Base-by-base conservation (phyloP, 148 eudicot species). In the Mesembryanthemum crystallinum region DNA sequence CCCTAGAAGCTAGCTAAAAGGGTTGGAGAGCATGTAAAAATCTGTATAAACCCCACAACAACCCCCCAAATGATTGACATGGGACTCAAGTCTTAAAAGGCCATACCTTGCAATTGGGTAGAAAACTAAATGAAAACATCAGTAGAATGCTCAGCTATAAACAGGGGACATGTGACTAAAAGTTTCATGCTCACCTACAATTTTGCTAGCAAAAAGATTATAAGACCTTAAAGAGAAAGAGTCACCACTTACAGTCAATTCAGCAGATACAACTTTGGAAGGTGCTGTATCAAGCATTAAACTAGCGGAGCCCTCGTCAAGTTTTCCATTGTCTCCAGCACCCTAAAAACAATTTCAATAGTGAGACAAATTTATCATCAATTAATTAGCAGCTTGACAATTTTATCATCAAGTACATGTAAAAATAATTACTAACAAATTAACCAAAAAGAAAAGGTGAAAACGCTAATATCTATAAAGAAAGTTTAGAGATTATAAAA, bases 251-350 rank as follows among this genome's bases (percentile, higher is more conserved):
- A 95, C 97, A 17, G 99, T 92, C 78, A 87, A 75, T 83, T 94
- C 97, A 54, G 87, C 82, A 69, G 91, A 89, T 61, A 89, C 91
- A 75, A 92, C 98, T 92, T 95, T 95, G 55, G 98, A 95, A 65
- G 99, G 99, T 55, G 94, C 85, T 72, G 89, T 86, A 79, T 95
- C 99, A 70, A 92, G 84, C 65, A 91, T 86, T 73, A 92, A 79
- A 85, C 84, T 81, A 57, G 88, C 92, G 9, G 91, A 82, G 45
- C 79, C 91, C 79, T 95, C 99, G 69, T 91, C 98, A 76, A 89
- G 86, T 83, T 86, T 93, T 67, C 94, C 98, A 78, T 91, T 86
- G 42, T 91, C 92, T 64, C 89, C 97, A 60, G 83, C 83, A 73
- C 85, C 86, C 99, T 94, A 42, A 47, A 72, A 25, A 45, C 54